Percentiles rank a stretch among this genome's conserved stretches.
Conservation (phyloP, 2,329 filamentous ascomycete genomes). For the Calonectria pseudoreteaudii region DNA sequence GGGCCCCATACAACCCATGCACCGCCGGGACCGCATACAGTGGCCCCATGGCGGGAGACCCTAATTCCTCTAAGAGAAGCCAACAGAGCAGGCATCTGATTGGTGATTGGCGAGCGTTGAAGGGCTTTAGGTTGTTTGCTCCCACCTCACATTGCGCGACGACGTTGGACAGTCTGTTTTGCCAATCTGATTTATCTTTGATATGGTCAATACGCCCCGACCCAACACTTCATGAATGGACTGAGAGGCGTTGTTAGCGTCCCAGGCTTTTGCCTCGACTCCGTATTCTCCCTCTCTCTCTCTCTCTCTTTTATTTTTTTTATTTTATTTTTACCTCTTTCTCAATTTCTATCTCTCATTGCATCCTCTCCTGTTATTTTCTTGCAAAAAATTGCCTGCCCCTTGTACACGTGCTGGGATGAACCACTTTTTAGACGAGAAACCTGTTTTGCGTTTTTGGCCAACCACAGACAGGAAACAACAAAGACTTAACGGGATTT, state of each 20-base stretch:
- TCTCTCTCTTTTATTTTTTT: neutral
- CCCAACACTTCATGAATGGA: neutral
- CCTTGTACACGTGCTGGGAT: constrained; percentile 40
- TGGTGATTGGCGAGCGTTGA: constrained; percentile 39
- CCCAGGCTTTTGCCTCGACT: neutral
- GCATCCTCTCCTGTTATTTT: constrained; percentile 9
- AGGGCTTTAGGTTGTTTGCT: neutral
- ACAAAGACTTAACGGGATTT: neutral
- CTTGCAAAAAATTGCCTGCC: constrained; percentile 10
- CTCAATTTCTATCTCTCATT: constrained; percentile 13
- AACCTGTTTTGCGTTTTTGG: neutral
- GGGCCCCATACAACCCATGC: neutral
- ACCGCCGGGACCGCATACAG: neutral
- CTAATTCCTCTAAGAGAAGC: constrained; percentile 20
- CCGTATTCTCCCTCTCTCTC: neutral
- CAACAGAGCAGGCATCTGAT: constrained; percentile 46
- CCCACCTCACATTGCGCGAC: constrained; percentile 20
- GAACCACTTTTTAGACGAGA: constrained; percentile 34
- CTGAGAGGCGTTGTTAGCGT: neutral
- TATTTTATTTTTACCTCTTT: constrained; percentile 22
- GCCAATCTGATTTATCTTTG: constrained; percentile 15
- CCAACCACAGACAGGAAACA: neutral
- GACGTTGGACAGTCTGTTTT: constrained; percentile 18
- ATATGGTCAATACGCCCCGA: neutral
- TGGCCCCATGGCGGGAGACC: neutral